Evolutionary conservation across 2,329 filamentous ascomycete species (phyloP), one percentile per base, ranked within the genome.

Genomic region (Juglanconis juglandina): DNA sequence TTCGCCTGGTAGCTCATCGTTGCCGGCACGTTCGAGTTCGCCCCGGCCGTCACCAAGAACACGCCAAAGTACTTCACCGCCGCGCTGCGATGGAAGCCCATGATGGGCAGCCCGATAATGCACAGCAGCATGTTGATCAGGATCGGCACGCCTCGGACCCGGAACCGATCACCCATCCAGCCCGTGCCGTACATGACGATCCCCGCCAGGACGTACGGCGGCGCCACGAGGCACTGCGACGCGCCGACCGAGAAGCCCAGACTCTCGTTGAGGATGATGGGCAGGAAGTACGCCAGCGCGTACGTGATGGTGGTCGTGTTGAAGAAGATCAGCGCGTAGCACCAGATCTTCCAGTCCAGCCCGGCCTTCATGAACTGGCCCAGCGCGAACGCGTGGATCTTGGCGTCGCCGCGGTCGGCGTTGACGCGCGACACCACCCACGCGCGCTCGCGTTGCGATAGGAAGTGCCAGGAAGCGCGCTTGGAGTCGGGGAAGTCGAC

Each of bases 1-100:
- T 94, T 95, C 47, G 90, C 90, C 76, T 94, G 91, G 76, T 91
- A 95, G 0, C 90, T 83, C 77, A 96, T 85, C 50, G 85, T 79
- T 1, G 86, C 80, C 0, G 92, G 91, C 4, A 94, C 80, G 70
- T 95, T 95, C 65, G 87, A 83, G 73, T 92, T 92, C 64, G 87
- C 86, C 7, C 89, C 91, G 0, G 89, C 88, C 0, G 89, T 88
- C n/a, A 86, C 82, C 52, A 93, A 76, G 76, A 93, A 93, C 60
- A 91, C 82, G 58, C 89, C 90, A 63, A 91, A 86, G 73, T 91
- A 92, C 49, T 88, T 83, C 9, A 86, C 83, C 1, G 71, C 79
- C 3, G 83, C 67, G 64, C 73, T 80, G 32, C 74, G 69, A 49
- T 83, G 79, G 77, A 87, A 93, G 39, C 89, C 90, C 77, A 92